phyloP scores from a whole-genome alignment of 2,329 filamentous ascomycete species.

The Chaetomium globosum region DNA sequence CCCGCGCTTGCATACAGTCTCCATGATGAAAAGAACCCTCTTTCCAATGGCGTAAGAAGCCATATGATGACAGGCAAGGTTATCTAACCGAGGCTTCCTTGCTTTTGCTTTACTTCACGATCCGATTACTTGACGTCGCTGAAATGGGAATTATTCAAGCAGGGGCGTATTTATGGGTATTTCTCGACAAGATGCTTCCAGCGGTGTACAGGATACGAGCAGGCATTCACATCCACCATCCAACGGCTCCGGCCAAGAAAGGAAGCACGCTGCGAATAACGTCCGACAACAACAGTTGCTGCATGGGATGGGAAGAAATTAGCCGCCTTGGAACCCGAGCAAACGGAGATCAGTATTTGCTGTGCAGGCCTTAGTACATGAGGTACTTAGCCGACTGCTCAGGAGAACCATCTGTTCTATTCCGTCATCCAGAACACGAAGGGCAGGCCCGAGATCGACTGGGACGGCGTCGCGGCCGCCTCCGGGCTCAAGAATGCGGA shows the following conservation, averaged over 20 bases:
- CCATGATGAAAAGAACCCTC: background rate
- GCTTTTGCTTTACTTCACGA: background rate
- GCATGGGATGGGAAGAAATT: no score
- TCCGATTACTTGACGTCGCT: background rate
- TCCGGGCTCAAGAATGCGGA: slow-evolving; percentile 50
- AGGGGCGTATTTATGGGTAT: background rate
- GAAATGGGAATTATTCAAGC: background rate
- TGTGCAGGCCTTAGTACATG: no score
- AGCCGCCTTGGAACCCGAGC: no score
- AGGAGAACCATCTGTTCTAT: slow-evolving; percentile 44
- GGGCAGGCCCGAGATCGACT: slow-evolving; percentile 52
- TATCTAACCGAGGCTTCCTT: background rate
- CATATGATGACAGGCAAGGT: background rate
- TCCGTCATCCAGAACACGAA: slow-evolving; percentile 49
- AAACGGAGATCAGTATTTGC: no score
- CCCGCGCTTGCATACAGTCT: background rate
- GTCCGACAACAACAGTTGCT: no score
- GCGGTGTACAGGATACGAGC: no score
- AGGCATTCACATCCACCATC: no score
- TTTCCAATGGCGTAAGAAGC: background rate
- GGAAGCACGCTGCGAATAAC: no score
- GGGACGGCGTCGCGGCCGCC: slow-evolving; percentile 50
- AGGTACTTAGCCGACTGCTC: slow-evolving; percentile 42
- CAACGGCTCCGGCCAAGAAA: no score
- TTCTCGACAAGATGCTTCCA: background rate